Evolutionary conservation across 2,329 filamentous ascomycete species (phyloP).

Genomic region (Colletotrichum echinochloae): DNA sequence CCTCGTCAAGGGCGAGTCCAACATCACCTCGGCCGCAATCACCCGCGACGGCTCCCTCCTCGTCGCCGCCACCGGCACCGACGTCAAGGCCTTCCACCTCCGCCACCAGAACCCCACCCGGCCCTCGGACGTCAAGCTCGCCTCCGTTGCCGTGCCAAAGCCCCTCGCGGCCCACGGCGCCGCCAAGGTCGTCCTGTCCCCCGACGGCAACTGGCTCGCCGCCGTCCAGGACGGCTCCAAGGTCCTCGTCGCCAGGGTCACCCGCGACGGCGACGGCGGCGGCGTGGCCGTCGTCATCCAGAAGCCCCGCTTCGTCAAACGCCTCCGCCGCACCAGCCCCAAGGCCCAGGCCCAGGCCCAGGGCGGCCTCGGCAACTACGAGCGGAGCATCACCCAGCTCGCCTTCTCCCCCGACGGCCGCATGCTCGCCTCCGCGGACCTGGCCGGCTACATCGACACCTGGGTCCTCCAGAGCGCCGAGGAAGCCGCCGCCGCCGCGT

Average conservation of each 20-base stretch:
- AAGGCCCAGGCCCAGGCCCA: conserved; percentile 67
- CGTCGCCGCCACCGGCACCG: conserved; percentile 78
- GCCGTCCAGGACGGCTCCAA: conserved; percentile 71
- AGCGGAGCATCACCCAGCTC: conserved; percentile 78
- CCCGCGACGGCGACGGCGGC: conserved; percentile 35
- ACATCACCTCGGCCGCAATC: conserved; percentile 81
- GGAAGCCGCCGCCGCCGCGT: conserved; percentile 48
- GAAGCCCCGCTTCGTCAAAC: conserved; percentile 59
- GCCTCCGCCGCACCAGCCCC: conserved; percentile 65
- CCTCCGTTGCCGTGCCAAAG: conserved; percentile 74
- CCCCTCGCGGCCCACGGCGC: conserved; percentile 72
- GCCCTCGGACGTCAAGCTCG: conserved; percentile 73
- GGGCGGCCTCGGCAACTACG: conserved; percentile 79
- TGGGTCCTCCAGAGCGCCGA: conserved; percentile 75
- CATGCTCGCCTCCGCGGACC: conserved; percentile 82
- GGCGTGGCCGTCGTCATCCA: conserved; percentile 41
- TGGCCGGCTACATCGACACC: conserved; percentile 87
- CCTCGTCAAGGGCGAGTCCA: conserved; percentile 79
- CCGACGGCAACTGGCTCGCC: conserved; percentile 77
- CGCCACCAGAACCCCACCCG: conserved; percentile 62
- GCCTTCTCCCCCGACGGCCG: conserved; percentile 85
- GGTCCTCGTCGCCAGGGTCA: conserved; percentile 64
- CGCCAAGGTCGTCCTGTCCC: conserved; percentile 75
- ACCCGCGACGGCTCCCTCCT: conserved; percentile 79
- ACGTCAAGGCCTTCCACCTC: conserved; percentile 83